Base-by-base conservation (phyloP, 257 asterid species). In the Gardenia jasminoides region DNA sequence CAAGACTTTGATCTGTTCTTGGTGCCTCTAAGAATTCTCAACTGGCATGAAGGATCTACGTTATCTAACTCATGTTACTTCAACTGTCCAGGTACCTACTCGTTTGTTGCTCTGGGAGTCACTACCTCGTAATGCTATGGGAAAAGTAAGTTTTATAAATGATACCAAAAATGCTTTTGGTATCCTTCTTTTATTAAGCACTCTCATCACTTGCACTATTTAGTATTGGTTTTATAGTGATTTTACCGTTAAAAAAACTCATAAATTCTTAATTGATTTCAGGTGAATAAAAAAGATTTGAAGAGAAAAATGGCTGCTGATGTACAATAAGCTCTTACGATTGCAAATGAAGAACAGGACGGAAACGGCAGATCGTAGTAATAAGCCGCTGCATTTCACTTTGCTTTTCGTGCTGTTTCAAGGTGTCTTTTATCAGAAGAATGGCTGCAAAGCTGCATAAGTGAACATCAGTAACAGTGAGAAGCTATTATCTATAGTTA, bases 61-160 rank as follows among this genome's bases (percentile, higher is more conserved):
- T 58, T 44, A 61, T 70, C 59, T 54, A 65, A 67, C 75, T 68
- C 28, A 39, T 10, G 41, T 67, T 41, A 36, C 50, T 75, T 62
- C 58, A 43, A 19, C 44, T 75, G 52, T 77, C 39, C 90, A 92
- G 98, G 85, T 94, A 75, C 98, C 98, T 17, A 91, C 95, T 33
- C 90, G 90, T 72, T 83, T 94, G 76, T 66, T 90, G 46, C n/a
- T 94, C 28, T 92, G 97, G 98, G 97, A 93, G 17, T 82, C 94
- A 9, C 81, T 94, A 81, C 98, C 98, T 56, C 93, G 97, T 50
- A 94, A 94, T 80, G 98, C 98, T 10, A 94, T 94, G 98, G 98
- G 98, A 80, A 94, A 94, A 92, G 98, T 91, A 67, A 82, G 84
- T 81, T 46, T 22, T 31, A 33, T 69, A 7, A 12, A 28, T n/a